Percentiles rank a stretch among this genome's conserved stretches.
Evolutionary conservation across 129 eudicot species (phyloP).

Genomic region (Centella asiatica): DNA sequence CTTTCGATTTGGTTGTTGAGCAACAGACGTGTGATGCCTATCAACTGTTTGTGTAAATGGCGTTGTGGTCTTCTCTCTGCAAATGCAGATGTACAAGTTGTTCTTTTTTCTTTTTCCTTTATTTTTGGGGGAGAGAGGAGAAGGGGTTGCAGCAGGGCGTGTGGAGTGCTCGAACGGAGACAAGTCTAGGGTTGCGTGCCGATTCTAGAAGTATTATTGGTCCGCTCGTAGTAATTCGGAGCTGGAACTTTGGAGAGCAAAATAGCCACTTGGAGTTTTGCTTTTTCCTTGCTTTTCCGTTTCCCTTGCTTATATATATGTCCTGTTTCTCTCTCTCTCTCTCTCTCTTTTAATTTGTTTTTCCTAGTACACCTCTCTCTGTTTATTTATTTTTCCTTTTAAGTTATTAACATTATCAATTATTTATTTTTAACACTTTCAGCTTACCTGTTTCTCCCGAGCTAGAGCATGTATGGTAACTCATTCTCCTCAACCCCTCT

Average conservation of each 20-base stretch:
- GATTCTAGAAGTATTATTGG: background rate
- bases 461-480: too few species aligned
- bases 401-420: too few species aligned
- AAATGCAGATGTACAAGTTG: too few species aligned
- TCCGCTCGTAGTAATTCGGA: background rate
- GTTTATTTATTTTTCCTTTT: too few species aligned
- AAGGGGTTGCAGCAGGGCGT: conserved; percentile 13
- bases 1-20: too few species aligned
- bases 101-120: too few species aligned
- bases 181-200: conserved; percentile 39
- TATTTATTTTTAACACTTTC: too few species aligned
- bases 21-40: too few species aligned
- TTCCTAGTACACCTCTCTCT: too few species aligned
- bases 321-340: background rate
- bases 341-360: background rate
- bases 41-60: too few species aligned
- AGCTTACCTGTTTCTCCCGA: too few species aligned
- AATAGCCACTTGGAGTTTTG: conserved; percentile 4
- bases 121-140: conserved; percentile 2
- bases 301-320: background rate
- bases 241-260: background rate
- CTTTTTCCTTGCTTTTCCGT: background rate
- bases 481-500: too few species aligned
- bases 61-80: background rate
- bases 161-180: conserved; percentile 9